Conservation (phyloP, 257 asterid genomes). For the Ligustrum vulgare region DNA sequence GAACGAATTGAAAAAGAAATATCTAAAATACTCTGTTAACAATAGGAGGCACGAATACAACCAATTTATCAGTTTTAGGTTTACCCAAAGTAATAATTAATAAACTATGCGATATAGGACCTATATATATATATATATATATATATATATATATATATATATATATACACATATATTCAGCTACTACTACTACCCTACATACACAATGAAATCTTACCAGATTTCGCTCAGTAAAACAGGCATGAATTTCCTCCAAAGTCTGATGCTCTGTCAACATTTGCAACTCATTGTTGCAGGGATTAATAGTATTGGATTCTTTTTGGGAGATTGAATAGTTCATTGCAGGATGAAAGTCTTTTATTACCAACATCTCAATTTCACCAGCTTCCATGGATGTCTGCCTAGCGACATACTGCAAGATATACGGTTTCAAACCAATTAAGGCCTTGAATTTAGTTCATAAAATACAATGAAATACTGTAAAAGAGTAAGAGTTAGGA, state of each 20-base stretch:
- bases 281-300: slow-evolving; percentile 45
- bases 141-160: no score
- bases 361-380: slow-evolving; percentile 66
- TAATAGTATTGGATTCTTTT: slow-evolving; percentile 28
- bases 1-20: not conserved
- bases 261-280: slow-evolving; percentile 59
- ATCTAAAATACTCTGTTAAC: not conserved
- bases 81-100: not conserved
- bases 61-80: not conserved
- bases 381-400: slow-evolving; percentile 70
- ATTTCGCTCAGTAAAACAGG: slow-evolving; percentile 57
- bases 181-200: not conserved
- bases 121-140: not conserved
- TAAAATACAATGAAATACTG: not conserved
- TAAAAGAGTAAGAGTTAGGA: not conserved
- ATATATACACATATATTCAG: no score
- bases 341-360: slow-evolving; percentile 40
- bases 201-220: slow-evolving; percentile 46
- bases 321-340: slow-evolving; percentile 34
- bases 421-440: slow-evolving; percentile 22
- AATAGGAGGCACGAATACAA: not conserved
- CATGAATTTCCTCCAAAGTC: slow-evolving; percentile 72
- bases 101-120: slow-evolving; percentile 1
- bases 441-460: not conserved
- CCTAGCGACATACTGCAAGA: slow-evolving; percentile 78